Base-by-base conservation (phyloP, 352 stramenopile genomes). In the Phytophthora syringae region DNA sequence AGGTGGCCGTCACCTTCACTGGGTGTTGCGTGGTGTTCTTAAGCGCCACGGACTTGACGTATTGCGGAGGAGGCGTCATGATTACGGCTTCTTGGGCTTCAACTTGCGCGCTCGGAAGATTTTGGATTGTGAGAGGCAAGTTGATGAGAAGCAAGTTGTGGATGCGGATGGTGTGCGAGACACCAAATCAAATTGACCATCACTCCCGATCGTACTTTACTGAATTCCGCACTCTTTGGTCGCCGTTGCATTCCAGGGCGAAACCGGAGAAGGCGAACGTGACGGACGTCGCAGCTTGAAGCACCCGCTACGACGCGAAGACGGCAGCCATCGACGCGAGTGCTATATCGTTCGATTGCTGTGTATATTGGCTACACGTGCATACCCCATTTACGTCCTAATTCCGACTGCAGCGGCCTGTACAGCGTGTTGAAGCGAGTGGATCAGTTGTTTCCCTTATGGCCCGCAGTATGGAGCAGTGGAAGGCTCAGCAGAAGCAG, bases 31-130 rank as follows among this genome's bases (percentile, higher is more conserved):
- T 86, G 45, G 77, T 78, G 69, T 95, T 95, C 67, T 80, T 93
- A 32, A 95, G 67, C 20, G 77, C 72, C 13, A 93, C 83, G 50
- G 74, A 66, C 72, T 93, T 93, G 50, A 79, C 84, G 72, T 93
- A 95, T 50, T 76, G 74, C 27, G 86, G 86, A 43, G 75, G 58
- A 40, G 74, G 66, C 36, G 86, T 76, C 79, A 79, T 89, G n/a
- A 18, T 42, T 52, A 5, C 9, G 5, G 27, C 32, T 64, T 56
- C 42, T 67, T 34, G 16, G 21, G 30, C 55, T 75, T 71, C 57
- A 69, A 74, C 56, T 69, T 75, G 57, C 9, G n/a, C n/a, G n/a
- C 27, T 32, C 20, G n/a, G 28, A 16, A 52, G 59, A 55, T 40
- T 60, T 61, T 49, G 1, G 42, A 53, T 50, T 72, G 24, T 69